Evolutionary conservation across 163 green algal genomes (phyloP).

Genomic region (Scenedesmus sp.): DNA sequence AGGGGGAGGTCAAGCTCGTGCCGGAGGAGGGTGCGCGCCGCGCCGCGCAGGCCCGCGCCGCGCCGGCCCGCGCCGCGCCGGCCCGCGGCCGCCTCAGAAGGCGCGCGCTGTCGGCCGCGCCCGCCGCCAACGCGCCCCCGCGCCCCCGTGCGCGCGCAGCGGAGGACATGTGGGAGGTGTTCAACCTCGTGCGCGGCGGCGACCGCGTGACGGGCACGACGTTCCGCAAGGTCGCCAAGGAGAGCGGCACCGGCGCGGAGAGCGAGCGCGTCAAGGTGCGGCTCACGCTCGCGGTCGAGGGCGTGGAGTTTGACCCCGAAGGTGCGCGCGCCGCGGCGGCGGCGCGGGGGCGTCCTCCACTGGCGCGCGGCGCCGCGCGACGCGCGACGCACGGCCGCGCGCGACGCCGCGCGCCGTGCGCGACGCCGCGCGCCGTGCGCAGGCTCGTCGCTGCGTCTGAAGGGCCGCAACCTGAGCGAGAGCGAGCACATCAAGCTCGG

Average conservation of each 20-base stretch:
- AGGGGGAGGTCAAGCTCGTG: constrained; percentile 79
- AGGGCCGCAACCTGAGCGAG: constrained; percentile 90
- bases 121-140: neutral
- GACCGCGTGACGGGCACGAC: constrained; percentile 88
- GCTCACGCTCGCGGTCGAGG: constrained; percentile 81
- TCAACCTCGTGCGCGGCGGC: constrained; percentile 87
- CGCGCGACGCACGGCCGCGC: too few relatives aligned
- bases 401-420: too few relatives aligned
- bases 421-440: too few relatives aligned
- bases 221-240: constrained; percentile 85
- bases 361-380: too few relatives aligned
- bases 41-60: too few relatives aligned
- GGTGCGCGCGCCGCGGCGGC: constrained; percentile 47
- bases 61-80: neutral
- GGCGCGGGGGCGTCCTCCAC: neutral
- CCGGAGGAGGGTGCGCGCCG: constrained; percentile 74
- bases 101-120: too few relatives aligned
- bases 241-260: constrained; percentile 69
- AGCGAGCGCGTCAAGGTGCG: constrained; percentile 88
- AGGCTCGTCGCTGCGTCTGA: constrained; percentile 86
- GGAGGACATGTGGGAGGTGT: constrained; percentile 96
- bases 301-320: constrained; percentile 93
- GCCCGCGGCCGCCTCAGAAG: neutral
- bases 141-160: constrained; percentile 53
- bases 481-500: constrained; percentile 93